phyloP scores from a whole-genome alignment of 805 yeast species.

The Grigorovia yakushimaensis region DNA sequence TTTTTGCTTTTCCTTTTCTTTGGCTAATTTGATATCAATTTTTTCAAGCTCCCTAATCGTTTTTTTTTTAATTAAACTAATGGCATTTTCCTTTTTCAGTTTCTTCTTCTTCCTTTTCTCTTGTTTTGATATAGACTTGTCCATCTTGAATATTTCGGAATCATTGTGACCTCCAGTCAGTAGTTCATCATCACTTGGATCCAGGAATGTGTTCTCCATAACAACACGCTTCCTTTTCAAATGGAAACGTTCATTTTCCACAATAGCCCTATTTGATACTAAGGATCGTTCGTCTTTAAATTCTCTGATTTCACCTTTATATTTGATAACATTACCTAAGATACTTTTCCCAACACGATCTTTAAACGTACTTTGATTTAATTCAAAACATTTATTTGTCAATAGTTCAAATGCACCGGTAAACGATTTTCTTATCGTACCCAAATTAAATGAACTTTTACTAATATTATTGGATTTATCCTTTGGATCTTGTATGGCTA shows the following conservation, averaged over 20 bases:
- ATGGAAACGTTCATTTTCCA: conserved; percentile 26
- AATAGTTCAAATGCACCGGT: conserved; percentile 78
- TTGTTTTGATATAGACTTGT: conserved; percentile 2
- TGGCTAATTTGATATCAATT: neutral
- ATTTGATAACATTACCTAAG: conserved; percentile 69
- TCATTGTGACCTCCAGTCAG: conserved; percentile 14
- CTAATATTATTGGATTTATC: conserved; percentile 74
- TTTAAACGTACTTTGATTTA: conserved; percentile 56
- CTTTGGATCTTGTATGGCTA: conserved; percentile 84
- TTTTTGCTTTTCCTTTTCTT: neutral
- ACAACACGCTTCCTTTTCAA: conserved; percentile 8
- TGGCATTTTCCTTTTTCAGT: conserved; percentile 2
- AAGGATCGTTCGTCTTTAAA: conserved; percentile 64
- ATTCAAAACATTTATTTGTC: conserved; percentile 62
- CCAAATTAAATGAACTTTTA: conserved; percentile 70
- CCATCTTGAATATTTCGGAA: conserved; percentile 13
- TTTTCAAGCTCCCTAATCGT: conserved; percentile 1
- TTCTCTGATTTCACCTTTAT: conserved; percentile 64
- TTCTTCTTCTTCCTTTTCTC: conserved; percentile 2
- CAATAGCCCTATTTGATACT: conserved; percentile 51
- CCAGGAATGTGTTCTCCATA: conserved; percentile 14
- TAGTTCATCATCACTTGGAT: conserved; percentile 18
- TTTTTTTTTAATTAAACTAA: conserved; percentile 8
- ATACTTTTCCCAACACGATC: conserved; percentile 63
- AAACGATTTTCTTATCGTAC: conserved; percentile 75